These are phyloP conservation scores for Reticulascus tulasneorum DNA, from an alignment of 2,329 filamentous ascomycete species.

Conservation along the genomic window DNA sequence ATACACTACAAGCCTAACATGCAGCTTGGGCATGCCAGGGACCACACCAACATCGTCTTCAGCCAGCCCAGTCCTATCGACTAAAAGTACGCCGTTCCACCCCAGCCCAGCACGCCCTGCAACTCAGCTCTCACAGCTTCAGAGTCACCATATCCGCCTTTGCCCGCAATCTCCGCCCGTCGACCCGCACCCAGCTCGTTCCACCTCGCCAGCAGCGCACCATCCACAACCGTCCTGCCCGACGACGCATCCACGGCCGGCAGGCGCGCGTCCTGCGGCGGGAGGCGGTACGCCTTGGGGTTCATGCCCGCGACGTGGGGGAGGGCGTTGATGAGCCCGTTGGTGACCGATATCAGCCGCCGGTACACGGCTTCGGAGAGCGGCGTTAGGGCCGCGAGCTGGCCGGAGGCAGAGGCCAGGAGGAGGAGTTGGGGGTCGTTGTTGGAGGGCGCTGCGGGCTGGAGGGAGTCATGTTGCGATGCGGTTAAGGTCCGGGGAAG, in stretches of 20 bases:
- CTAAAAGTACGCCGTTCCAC: conserved; percentile 56
- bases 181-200: conserved; percentile 69
- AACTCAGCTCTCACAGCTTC: conserved; percentile 69
- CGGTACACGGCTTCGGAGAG: conserved; percentile 79
- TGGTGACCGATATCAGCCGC: conserved; percentile 74
- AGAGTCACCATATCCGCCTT: conserved; percentile 63
- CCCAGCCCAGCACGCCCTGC: conserved; percentile 58
- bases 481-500: conserved; percentile 63
- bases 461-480: conserved; percentile 30
- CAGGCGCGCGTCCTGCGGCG: conserved; percentile 38
- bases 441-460: conserved; percentile 19
- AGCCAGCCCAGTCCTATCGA: not conserved
- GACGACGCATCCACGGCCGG: conserved; percentile 55
- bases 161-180: conserved; percentile 66
- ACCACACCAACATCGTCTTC: no score
- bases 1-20: no score
- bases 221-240: conserved; percentile 71
- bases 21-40: no score
- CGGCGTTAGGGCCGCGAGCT: conserved; percentile 71
- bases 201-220: conserved; percentile 70
- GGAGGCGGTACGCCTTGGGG: conserved; percentile 68
- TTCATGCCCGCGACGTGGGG: conserved; percentile 79
- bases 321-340: conserved; percentile 72
- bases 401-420: conserved; percentile 70
- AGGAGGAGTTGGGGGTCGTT: conserved; percentile 49